A percentile compares a stretch with the other conserved stretches of the same genome.
phyloP scores from a whole-genome alignment of 73 alveolate genomes.

The Vitrella brassicaformis region DNA sequence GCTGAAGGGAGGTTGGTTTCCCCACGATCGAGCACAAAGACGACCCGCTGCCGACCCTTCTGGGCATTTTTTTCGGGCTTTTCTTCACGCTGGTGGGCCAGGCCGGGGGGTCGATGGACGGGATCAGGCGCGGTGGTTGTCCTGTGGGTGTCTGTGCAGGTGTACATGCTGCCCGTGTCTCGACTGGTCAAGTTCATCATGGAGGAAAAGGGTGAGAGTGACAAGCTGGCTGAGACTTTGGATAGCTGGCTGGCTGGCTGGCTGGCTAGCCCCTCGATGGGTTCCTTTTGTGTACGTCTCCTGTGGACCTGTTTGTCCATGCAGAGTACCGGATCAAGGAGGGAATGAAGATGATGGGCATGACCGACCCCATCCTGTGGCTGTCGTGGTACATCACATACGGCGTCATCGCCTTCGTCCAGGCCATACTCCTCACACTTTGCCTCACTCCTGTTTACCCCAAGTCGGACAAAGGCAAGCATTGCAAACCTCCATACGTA shows the following conservation, averaged over 20 bases:
- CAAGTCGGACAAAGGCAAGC: too few species aligned
- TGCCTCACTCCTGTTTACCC: too few species aligned
- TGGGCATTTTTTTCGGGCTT: not conserved
- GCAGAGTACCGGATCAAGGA: slow-evolving; percentile 70
- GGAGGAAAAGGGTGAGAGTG: slow-evolving; percentile 57
- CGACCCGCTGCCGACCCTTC: not conserved
- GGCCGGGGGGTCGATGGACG: too few species aligned
- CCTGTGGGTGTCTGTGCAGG: too few species aligned
- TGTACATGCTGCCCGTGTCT: not conserved
- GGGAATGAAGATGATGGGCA: slow-evolving; percentile 83
- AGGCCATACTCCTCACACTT: not conserved
- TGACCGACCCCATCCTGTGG: slow-evolving; percentile 62
- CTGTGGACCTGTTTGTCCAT: too few species aligned
- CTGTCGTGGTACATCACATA: slow-evolving; percentile 60
- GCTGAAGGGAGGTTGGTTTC: not conserved
- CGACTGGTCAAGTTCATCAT: not conserved
- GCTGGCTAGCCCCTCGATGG: too few species aligned
- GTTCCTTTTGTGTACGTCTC: too few species aligned
- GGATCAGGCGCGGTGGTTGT: too few species aligned
- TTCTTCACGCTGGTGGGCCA: not conserved
- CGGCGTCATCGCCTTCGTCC: slow-evolving; percentile 32
- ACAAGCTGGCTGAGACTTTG: too few species aligned
- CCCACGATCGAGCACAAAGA: not conserved
- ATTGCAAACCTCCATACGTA: too few species aligned
- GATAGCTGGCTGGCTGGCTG: too few species aligned